Conservation (phyloP, 305 asterid genomes). For the Fraxinus albicans region DNA sequence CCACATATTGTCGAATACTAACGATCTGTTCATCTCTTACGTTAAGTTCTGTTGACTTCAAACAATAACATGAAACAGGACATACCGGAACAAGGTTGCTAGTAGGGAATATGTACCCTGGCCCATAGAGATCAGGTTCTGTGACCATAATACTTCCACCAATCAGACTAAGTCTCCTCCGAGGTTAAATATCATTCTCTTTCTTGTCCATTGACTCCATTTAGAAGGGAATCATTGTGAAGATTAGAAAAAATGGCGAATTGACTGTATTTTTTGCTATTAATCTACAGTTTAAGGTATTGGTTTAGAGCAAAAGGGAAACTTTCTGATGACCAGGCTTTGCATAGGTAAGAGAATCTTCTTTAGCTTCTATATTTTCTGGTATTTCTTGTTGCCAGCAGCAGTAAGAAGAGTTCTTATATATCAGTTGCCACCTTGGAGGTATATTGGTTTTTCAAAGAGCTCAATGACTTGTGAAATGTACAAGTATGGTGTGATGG, state of each 20-base stretch:
- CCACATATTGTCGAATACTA: slow-evolving; percentile 15
- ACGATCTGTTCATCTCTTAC: slow-evolving; percentile 6
- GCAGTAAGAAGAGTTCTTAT: background rate
- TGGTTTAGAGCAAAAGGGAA: slow-evolving; percentile 97
- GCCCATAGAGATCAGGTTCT: slow-evolving; percentile 94
- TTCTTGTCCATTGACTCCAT: slow-evolving; percentile 18
- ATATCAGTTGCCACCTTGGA: slow-evolving; percentile 2
- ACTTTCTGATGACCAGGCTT: slow-evolving; percentile 91
- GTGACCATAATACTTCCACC: slow-evolving; percentile 69
- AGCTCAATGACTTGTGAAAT: slow-evolving; percentile 2
- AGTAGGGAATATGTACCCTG: slow-evolving; percentile 66
- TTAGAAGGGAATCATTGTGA: slow-evolving; percentile 17
- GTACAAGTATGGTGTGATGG: background rate
- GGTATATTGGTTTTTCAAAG: background rate
- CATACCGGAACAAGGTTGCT: slow-evolving; percentile 88
- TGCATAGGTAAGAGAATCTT: slow-evolving; percentile 71
- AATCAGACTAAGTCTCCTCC: slow-evolving; percentile 81
- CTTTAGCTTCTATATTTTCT: slow-evolving; percentile 4
- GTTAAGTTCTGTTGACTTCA: background rate
- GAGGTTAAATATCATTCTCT: slow-evolving; percentile 49
- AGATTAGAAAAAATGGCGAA: slow-evolving; percentile 18
- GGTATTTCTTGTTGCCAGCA: slow-evolving; percentile 14
- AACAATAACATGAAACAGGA: slow-evolving; percentile 50
- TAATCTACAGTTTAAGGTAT: slow-evolving; percentile 70
- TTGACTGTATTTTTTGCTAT: slow-evolving; percentile 19